Evolutionary conservation across 2,329 filamentous ascomycete genomes (phyloP).

Genomic region (Cladosporium sp.): DNA sequence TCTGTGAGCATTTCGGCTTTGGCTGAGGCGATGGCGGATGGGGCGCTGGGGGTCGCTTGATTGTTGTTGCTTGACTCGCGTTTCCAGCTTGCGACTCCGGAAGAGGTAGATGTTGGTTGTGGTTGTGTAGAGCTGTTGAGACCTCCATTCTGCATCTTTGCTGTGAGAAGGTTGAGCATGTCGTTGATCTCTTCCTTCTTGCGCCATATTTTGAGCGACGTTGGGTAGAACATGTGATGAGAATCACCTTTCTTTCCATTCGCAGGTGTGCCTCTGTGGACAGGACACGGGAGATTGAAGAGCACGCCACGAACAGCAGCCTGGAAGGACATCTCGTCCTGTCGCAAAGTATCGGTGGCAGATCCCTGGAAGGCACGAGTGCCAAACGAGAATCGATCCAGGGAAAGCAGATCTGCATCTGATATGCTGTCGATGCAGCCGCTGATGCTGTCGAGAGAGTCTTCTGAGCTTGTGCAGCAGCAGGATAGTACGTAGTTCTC

Average conservation of each 20-base stretch:
- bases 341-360: constrained; percentile 71
- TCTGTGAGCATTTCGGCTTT: constrained; percentile 78
- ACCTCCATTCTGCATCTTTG: constrained; percentile 52
- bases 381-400: constrained; percentile 67
- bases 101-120: neutral
- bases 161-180: constrained; percentile 68
- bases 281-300: constrained; percentile 81
- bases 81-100: constrained; percentile 14
- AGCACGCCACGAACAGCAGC: constrained; percentile 83
- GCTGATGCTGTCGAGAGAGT: constrained; percentile 74
- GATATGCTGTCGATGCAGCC: constrained; percentile 86
- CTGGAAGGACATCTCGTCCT: constrained; percentile 94
- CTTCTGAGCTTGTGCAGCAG: constrained; percentile 58
- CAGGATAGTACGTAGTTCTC: constrained; percentile 93
- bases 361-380: constrained; percentile 51
- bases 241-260: constrained; percentile 53
- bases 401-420: constrained; percentile 79
- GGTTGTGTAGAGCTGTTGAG: constrained; percentile 26
- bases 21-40: constrained; percentile 40
- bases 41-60: neutral
- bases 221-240: constrained; percentile 90
- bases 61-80: constrained; percentile 3
- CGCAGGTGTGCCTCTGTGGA: constrained; percentile 59
- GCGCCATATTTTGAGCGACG: constrained; percentile 79
- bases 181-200: constrained; percentile 78